Base-by-base conservation (phyloP, 371 early-diverging fungal genomes). In the Zychaea mexicana region DNA sequence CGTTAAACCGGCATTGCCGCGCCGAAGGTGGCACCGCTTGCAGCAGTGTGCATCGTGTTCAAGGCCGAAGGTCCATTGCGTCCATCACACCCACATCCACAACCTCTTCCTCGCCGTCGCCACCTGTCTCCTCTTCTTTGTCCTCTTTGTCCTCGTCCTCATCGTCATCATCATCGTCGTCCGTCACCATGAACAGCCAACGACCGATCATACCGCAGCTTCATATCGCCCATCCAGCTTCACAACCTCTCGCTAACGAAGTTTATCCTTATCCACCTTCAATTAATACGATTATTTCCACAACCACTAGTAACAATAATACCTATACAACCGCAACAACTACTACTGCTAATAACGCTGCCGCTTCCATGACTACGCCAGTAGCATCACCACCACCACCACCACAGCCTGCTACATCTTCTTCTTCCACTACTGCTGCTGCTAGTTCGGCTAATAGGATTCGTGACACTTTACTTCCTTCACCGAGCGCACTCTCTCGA, bases 1-100 rank as follows among this genome's bases (percentile, higher is more conserved):
- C 90, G 13, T 69, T 91, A n/a, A 88, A 87, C 71, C 73, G 91
- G 12, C 91, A 91, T 62, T 79, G 81, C 66, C 85, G 88, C 30
- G 80, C 88, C 3, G 90, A 89, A 62, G 80, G 84, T 66, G 82
- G 83, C 53, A 79, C 80, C 28, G 81, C 84, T 31, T 86, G 86
- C 71, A 63, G 58, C 28, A 61, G 62, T 36, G 57, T 57, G 9
- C 55, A 54, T 19, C 52, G 36, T 26, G 33, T 42, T 21, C 57
- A 45, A 33, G 60, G 19, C 21, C 62, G 65, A 54, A 36, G 38
- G 59, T 45, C 49, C 24, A 39, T 57, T 33, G 27, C 47, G 22
- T 33, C 70, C 21, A 32, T 31, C 31, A 64, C 58, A 24, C 21
- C 61, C 19, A 13, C 55, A 19, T 9, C 46, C 6, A 10, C 49